These are phyloP conservation scores for Euphrasia arctica DNA, from an alignment of 305 asterid genomes.

Conservation along the genomic window DNA sequence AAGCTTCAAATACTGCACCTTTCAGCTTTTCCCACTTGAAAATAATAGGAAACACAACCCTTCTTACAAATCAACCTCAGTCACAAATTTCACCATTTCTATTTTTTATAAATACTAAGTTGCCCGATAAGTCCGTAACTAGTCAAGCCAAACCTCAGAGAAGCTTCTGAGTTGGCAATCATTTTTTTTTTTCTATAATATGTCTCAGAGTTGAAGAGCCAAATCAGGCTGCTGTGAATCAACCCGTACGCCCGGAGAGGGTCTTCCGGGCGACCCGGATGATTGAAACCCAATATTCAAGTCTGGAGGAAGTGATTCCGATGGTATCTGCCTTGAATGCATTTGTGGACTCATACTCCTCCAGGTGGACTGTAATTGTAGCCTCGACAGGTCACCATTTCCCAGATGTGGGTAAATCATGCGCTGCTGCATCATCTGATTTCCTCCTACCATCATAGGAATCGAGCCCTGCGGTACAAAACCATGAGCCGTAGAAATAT, in stretches of 20 bases:
- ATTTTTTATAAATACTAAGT: too few species aligned
- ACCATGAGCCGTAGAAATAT: conserved; percentile 38
- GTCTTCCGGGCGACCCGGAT: conserved; percentile 82
- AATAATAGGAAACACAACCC: background rate
- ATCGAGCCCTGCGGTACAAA: conserved; percentile 60
- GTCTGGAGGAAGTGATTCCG: conserved; percentile 78
- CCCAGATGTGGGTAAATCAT: conserved; percentile 59
- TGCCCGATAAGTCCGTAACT: too few species aligned
- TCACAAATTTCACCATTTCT: conserved; percentile 5
- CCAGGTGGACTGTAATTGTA: conserved; percentile 70
- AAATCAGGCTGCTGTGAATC: conserved; percentile 99
- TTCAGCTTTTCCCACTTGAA: background rate
- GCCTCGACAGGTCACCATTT: conserved; percentile 71
- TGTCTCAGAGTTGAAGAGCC: conserved; percentile 85
- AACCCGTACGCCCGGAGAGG: conserved; percentile 68
- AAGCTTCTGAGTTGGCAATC: background rate
- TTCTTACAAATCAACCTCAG: conserved; percentile 12
- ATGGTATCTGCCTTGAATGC: conserved; percentile 60
- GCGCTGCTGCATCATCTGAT: conserved; percentile 44
- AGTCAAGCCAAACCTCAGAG: conserved; percentile 10
- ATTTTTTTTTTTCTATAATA: background rate
- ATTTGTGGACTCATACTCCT: conserved; percentile 49
- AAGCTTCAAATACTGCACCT: background rate
- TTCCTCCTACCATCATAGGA: conserved; percentile 49
- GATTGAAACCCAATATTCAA: conserved; percentile 84